Evolutionary conservation across 2,329 filamentous ascomycete species (phyloP).

Genomic region (Botrytis paeoniae): DNA sequence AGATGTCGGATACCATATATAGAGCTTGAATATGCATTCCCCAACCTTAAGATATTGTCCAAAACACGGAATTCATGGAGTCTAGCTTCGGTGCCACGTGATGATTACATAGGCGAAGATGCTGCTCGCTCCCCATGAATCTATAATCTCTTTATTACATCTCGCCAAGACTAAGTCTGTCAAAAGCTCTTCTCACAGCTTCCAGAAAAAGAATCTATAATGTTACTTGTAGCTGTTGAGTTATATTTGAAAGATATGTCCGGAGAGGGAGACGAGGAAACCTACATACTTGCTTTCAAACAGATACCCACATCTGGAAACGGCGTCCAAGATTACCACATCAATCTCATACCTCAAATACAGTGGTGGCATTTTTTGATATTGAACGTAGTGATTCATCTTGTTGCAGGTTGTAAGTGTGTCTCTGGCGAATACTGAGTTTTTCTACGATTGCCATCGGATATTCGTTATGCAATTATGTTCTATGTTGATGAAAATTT

Average conservation of each 20-base stretch:
- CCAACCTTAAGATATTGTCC: no score
- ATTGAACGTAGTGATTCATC: no score
- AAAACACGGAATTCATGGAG: not conserved
- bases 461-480: not conserved
- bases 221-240: not conserved
- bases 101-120: not conserved
- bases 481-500: not conserved
- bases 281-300: not conserved
- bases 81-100: not conserved
- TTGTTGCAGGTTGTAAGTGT: not conserved
- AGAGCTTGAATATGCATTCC: slow-evolving; percentile 39
- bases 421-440: not conserved
- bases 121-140: not conserved
- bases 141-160: not conserved
- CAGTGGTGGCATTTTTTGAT: not conserved
- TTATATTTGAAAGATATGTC: not conserved
- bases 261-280: not conserved
- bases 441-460: not conserved
- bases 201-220: not conserved
- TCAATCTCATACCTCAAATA: not conserved
- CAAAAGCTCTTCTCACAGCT: no score
- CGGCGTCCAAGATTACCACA: not conserved
- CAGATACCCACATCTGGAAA: not conserved
- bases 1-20: slow-evolving; percentile 93
- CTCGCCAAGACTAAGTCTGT: not conserved